A percentile compares a stretch with the other conserved stretches of the same genome.
Evolutionary conservation across 192 early-diverging fungal genomes (phyloP).

Genomic region (Coemansia sp.): DNA sequence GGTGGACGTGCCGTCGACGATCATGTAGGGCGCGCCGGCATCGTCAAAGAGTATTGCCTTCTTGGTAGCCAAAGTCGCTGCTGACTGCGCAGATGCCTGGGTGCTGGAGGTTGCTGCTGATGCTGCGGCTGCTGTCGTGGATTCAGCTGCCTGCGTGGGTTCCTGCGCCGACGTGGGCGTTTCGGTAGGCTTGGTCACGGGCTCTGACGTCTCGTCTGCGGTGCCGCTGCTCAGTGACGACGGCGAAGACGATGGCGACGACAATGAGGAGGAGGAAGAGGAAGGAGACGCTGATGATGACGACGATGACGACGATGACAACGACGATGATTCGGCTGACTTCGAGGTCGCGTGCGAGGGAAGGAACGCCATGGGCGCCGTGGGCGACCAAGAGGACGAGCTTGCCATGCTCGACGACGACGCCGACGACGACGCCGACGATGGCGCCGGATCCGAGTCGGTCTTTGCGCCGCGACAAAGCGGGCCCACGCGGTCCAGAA

Average conservation of each 20-base stretch:
- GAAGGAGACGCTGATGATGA: conserved; percentile 17
- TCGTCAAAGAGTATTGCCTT: conserved; percentile 48
- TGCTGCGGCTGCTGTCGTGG: conserved; percentile 2
- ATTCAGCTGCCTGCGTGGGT: not conserved
- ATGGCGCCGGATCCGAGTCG: conserved; percentile 16
- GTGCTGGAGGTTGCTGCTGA: too few species aligned
- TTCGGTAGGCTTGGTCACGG: not conserved
- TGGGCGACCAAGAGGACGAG: conserved; percentile 2
- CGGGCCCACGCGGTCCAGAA: conserved; percentile 25
- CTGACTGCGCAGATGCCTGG: not conserved
- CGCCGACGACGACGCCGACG: not conserved
- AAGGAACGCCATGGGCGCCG: conserved; percentile 5
- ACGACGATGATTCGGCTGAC: too few species aligned
- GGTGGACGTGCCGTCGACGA: conserved; percentile 34
- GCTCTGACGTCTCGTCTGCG: not conserved
- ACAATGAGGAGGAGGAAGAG: not conserved
- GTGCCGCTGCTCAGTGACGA: not conserved
- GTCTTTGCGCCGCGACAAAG: conserved; percentile 35
- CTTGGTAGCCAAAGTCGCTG: not conserved
- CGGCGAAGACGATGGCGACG: not conserved
- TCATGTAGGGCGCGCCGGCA: conserved; percentile 36
- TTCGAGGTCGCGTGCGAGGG: not conserved
- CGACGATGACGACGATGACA: not conserved
- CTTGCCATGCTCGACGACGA: not conserved
- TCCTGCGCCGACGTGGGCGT: not conserved